Conservation (phyloP, 2,329 filamentous ascomycete species). For the Coleophoma cylindrospora region DNA sequence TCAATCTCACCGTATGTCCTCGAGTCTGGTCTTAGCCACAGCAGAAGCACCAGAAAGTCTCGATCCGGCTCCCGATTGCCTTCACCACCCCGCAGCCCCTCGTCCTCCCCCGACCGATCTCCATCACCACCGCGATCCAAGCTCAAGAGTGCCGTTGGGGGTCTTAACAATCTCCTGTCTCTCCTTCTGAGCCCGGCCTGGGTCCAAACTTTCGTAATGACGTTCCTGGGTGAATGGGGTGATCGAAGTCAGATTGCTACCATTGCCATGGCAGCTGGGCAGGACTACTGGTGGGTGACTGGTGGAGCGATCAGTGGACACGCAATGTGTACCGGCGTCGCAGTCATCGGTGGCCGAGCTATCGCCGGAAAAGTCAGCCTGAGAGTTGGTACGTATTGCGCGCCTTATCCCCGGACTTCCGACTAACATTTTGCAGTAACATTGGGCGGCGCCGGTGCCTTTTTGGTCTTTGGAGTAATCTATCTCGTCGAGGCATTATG, state of each 20-base stretch:
- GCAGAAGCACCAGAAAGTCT: slow-evolving; percentile 59
- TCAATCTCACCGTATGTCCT: slow-evolving; percentile 71
- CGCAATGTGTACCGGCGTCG: slow-evolving; percentile 82
- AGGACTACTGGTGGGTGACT: slow-evolving; percentile 99
- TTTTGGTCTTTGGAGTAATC: slow-evolving; percentile 86
- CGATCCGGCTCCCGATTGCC: slow-evolving; percentile 71
- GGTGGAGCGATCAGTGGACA: slow-evolving; percentile 83
- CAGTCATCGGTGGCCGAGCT: slow-evolving; percentile 86
- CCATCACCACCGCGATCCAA: slow-evolving; percentile 31
- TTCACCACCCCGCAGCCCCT: slow-evolving; percentile 76
- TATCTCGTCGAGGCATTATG: slow-evolving; percentile 80
- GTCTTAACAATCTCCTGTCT: slow-evolving; percentile 80
- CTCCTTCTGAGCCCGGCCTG: slow-evolving; percentile 90
- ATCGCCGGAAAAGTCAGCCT: slow-evolving; percentile 93
- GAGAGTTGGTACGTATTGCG: slow-evolving; percentile 74
- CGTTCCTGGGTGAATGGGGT: slow-evolving; percentile 96
- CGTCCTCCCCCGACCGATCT: slow-evolving; percentile 62
- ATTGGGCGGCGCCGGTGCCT: slow-evolving; percentile 83
- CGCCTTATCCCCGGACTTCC: slow-evolving; percentile 8
- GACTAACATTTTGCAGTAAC: slow-evolving; percentile 60
- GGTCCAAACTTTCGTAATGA: slow-evolving; percentile 99
- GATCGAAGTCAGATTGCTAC: slow-evolving; percentile 97
- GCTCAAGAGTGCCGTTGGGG: slow-evolving; percentile 44
- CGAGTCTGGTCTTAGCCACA: slow-evolving; percentile 67
- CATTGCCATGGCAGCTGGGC: slow-evolving; percentile 96